Conservation (phyloP, 2,329 filamentous ascomycete species). For the Epichloe glyceriae region DNA sequence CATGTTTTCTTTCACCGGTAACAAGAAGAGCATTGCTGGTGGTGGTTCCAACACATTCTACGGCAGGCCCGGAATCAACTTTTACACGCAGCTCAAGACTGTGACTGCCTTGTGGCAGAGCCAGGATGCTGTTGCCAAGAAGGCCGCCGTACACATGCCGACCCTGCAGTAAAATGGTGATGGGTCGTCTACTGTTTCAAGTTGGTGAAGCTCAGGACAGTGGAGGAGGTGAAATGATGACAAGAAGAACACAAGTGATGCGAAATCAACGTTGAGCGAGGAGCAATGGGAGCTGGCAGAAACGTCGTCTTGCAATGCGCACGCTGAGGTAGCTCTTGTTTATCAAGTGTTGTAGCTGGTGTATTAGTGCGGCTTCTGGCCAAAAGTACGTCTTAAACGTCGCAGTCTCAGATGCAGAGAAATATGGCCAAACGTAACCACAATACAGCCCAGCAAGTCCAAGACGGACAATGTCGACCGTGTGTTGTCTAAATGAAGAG, state of each 20-base stretch:
- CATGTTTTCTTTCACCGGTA: conserved; percentile 61
- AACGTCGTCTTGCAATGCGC: too few relatives aligned
- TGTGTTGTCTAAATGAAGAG: too few relatives aligned
- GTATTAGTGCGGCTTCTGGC: not conserved
- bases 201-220: too few relatives aligned
- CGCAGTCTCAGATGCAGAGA: not conserved
- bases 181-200: not conserved
- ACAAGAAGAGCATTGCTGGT: conserved; percentile 85
- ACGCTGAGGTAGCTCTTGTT: too few relatives aligned
- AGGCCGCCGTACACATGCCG: conserved; percentile 84
- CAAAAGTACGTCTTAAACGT: not conserved
- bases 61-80: conserved; percentile 79
- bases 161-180: conserved; percentile 23
- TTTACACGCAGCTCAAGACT: conserved; percentile 97
- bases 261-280: too few relatives aligned
- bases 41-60: conserved; percentile 93
- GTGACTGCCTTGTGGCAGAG: conserved; percentile 85
- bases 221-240: too few relatives aligned
- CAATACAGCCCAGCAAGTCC: too few relatives aligned
- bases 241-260: too few relatives aligned
- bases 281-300: too few relatives aligned
- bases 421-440: too few relatives aligned
- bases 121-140: conserved; percentile 71
- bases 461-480: too few relatives aligned
- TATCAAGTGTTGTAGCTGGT: not conserved